Evolutionary conservation across 2,329 filamentous ascomycete genomes (phyloP).

Genomic region (Arachnopeziza araneosa): DNA sequence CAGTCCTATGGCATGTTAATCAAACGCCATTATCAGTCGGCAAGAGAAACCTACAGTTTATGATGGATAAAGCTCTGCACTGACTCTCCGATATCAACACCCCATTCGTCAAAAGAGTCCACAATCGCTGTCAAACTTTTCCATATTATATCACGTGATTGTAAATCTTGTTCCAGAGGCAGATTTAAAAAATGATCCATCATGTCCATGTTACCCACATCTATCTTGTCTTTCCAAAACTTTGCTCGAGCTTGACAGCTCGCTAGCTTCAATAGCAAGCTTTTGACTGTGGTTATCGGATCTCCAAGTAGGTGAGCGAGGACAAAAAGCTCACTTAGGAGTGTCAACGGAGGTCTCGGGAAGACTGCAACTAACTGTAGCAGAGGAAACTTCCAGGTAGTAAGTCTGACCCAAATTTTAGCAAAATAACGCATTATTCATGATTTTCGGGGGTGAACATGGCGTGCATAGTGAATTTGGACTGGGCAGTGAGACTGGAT

Average conservation of each 20-base stretch:
- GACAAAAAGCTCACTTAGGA: constrained; percentile 1
- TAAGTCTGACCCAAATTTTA: background rate
- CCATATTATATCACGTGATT: constrained; percentile 62
- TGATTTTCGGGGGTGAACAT: background rate
- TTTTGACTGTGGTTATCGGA: constrained; percentile 6
- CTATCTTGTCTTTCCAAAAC: constrained; percentile 1
- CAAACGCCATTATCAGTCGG: background rate
- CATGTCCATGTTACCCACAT: too few species aligned
- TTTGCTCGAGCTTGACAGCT: constrained; percentile 3
- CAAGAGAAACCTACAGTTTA: background rate
- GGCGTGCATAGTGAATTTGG: too few species aligned
- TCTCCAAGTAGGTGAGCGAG: constrained; percentile 4
- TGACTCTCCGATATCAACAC: background rate
- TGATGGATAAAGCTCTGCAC: background rate
- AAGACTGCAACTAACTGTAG: background rate
- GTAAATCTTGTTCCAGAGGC: too few species aligned
- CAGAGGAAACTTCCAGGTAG: constrained; percentile 3
- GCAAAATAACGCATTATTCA: background rate
- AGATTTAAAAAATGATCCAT: too few species aligned
- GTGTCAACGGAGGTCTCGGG: background rate
- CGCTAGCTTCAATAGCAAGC: constrained; percentile 4
- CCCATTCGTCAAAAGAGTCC: constrained; percentile 7
- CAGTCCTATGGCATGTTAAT: background rate
- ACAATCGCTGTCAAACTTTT: constrained; percentile 34
- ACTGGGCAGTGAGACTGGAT: too few species aligned